Percentiles rank a stretch among this genome's conserved stretches.
Conservation (phyloP, 1,139 yeast genomes). For the Petasospora fabianii region DNA sequence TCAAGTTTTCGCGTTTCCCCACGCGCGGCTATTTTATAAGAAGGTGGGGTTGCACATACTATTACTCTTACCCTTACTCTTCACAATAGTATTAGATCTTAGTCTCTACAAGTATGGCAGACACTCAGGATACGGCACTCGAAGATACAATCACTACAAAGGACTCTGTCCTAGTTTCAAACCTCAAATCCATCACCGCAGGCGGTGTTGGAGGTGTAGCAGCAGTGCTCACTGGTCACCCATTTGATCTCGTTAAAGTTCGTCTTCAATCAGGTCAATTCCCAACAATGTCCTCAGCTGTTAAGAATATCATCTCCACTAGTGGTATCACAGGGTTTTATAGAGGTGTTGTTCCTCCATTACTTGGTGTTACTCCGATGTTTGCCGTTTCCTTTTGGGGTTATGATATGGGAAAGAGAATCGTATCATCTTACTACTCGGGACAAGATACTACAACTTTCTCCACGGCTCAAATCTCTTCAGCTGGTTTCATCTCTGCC, state of each 20-base stretch:
- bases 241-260: slow-evolving; percentile 90
- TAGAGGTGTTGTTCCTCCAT: slow-evolving; percentile 85
- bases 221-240: slow-evolving; percentile 74
- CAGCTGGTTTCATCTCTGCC: slow-evolving; percentile 96
- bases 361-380: slow-evolving; percentile 95
- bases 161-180: slow-evolving; percentile 40
- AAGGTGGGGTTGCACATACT: no score
- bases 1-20: no score
- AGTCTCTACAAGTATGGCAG: background rate
- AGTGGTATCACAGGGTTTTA: slow-evolving; percentile 79
- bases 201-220: slow-evolving; percentile 87
- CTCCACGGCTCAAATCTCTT: slow-evolving; percentile 66
- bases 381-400: slow-evolving; percentile 99
- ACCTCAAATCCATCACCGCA: slow-evolving; percentile 74
- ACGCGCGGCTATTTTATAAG: no score
- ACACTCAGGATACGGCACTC: background rate
- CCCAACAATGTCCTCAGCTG: slow-evolving; percentile 58
- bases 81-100: no score
- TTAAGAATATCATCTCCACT: slow-evolving; percentile 60
- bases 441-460: slow-evolving; percentile 41
- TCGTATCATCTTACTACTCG: slow-evolving; percentile 43
- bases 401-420: slow-evolving; percentile 83
- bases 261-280: slow-evolving; percentile 68
- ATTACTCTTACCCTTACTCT: no score
- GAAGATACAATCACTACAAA: background rate